phyloP scores from a whole-genome alignment of 345 rosid species.

The Pseudoturritis turrita region DNA sequence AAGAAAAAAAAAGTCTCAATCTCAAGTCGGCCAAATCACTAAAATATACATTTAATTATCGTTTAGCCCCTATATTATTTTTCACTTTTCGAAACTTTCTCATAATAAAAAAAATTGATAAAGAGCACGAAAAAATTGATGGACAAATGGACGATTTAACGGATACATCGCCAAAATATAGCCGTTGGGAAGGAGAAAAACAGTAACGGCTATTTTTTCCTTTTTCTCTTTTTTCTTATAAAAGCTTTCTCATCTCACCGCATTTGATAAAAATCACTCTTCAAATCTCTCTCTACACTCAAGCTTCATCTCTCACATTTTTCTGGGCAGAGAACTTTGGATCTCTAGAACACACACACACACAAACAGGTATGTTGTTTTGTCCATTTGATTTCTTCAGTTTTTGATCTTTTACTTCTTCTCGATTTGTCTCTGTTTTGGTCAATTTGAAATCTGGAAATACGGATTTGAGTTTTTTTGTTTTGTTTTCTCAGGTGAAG shows the following conservation, averaged over 20 bases:
- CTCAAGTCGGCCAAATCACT: not conserved
- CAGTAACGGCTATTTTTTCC: conserved; percentile 22
- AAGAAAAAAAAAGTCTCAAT: not conserved
- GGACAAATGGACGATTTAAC: not conserved
- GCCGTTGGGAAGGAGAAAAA: conserved; percentile 22
- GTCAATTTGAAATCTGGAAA: not conserved
- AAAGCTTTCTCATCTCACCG: not conserved
- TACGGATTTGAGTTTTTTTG: not conserved
- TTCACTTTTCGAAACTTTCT: not conserved
- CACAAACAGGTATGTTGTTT: not conserved
- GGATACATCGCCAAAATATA: conserved; percentile 14
- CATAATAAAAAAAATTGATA: not conserved
- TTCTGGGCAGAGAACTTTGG: not conserved
- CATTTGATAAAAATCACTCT: not conserved
- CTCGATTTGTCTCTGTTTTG: not conserved
- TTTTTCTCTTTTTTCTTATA: not conserved
- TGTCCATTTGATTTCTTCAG: not conserved
- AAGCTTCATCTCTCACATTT: conserved; percentile 14
- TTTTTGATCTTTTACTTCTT: not conserved
- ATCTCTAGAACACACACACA: conserved; percentile 1
- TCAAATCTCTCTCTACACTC: not conserved
- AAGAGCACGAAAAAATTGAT: too few species aligned
- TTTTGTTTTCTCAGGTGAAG: not conserved
- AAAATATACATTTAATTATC: not conserved
- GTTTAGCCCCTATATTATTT: not conserved